Evolutionary conservation across 2,329 filamentous ascomycete species (phyloP).

Genomic region (Aspergillus luchuensis): DNA sequence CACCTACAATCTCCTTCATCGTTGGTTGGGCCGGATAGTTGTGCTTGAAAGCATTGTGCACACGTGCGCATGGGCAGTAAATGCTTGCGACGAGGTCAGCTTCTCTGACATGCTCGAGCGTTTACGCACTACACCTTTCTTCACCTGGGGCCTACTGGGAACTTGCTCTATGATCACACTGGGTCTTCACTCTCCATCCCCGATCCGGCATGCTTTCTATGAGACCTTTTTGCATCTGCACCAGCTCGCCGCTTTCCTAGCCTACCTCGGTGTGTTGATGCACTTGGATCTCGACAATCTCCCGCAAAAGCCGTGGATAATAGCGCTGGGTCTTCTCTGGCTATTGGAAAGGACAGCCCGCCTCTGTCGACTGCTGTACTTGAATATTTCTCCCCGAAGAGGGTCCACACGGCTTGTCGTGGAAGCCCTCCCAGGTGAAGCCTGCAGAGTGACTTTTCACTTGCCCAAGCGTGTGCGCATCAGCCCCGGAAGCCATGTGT

Average conservation of each 20-base stretch:
- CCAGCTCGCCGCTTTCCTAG: slow-evolving; percentile 47
- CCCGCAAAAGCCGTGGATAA: slow-evolving; percentile 44
- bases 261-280: slow-evolving; percentile 47
- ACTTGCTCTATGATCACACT: slow-evolving; percentile 45
- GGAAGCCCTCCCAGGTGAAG: slow-evolving; percentile 62
- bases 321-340: slow-evolving; percentile 43
- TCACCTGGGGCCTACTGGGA: slow-evolving; percentile 50
- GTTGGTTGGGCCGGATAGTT: slow-evolving; percentile 78
- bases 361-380: slow-evolving; percentile 52
- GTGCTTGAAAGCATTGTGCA: slow-evolving; percentile 72
- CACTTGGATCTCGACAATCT: slow-evolving; percentile 47
- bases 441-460: slow-evolving; percentile 63
- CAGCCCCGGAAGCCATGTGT: slow-evolving; percentile 61
- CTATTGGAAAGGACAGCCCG: slow-evolving; percentile 49
- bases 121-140: slow-evolving; percentile 43
- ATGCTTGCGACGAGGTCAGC: slow-evolving; percentile 53
- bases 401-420: slow-evolving; percentile 56
- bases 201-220: slow-evolving; percentile 50
- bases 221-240: slow-evolving; percentile 52
- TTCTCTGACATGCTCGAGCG: slow-evolving; percentile 37
- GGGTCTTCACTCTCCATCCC: slow-evolving; percentile 47
- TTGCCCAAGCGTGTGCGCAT: slow-evolving; percentile 57
- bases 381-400: slow-evolving; percentile 55
- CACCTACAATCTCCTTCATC: slow-evolving; percentile 88
- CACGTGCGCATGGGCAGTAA: slow-evolving; percentile 74